phyloP scores from a whole-genome alignment of 2,329 filamentous ascomycete genomes.

The Alternaria dauci region DNA sequence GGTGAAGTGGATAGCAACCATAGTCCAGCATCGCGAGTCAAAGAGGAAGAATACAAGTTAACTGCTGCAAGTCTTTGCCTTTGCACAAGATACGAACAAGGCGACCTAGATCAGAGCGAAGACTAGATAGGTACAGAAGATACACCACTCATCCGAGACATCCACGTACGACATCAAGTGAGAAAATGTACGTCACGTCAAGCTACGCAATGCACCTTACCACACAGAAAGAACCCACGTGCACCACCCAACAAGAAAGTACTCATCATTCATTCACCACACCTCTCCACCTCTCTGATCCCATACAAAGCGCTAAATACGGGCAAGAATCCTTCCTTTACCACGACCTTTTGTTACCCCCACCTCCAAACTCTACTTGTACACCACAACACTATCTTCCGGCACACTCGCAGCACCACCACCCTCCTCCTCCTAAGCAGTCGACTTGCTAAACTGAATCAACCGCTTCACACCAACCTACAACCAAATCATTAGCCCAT shows the following conservation, averaged over 20 bases:
- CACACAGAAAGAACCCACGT: background rate
- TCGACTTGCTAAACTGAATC: slow-evolving; percentile 51
- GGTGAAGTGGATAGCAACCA: too few relatives aligned
- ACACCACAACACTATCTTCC: background rate
- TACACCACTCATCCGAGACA: background rate
- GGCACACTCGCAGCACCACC: background rate
- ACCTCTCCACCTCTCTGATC: background rate
- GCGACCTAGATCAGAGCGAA: background rate
- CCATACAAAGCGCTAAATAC: background rate
- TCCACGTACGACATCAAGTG: background rate
- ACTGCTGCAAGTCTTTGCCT: too few relatives aligned
- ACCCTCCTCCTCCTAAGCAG: slow-evolving; percentile 16
- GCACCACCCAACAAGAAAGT: background rate
- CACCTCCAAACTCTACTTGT: slow-evolving; percentile 1
- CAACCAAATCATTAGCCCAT: slow-evolving; percentile 12
- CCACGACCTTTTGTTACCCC: background rate
- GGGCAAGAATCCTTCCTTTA: background rate
- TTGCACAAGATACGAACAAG: too few relatives aligned
- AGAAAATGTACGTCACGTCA: too few relatives aligned
- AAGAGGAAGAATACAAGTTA: too few relatives aligned
- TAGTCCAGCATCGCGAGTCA: too few relatives aligned
- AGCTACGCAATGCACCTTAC: too few relatives aligned
- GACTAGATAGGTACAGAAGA: background rate
- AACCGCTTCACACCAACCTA: slow-evolving; percentile 51
- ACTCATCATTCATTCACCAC: background rate